Evolutionary conservation across 192 early-diverging fungal genomes (phyloP), one percentile per base, ranked within the genome.

Genomic region (Coemansia sp.): DNA sequence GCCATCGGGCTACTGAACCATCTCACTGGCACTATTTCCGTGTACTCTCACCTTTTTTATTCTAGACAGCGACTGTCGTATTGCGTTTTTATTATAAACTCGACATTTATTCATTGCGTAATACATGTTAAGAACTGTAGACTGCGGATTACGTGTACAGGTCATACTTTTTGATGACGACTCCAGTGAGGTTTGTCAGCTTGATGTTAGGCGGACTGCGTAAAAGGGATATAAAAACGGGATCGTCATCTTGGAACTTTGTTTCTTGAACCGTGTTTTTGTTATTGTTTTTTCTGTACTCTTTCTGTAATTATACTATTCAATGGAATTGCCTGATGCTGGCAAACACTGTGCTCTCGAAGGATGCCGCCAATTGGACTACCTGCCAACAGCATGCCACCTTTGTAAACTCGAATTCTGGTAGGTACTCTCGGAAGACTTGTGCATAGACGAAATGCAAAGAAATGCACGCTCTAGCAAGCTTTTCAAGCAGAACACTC

Each of bases 311-410:
- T 63, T 46, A 33, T 40, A 49, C 33, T 46, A 47, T 21, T 45
- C 23, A 22, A 90, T 91, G 89, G 89, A 88, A 60, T 65, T 91
- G 22, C 86, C 84, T n/a, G 76, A 86, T 37, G 60, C 87, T 49
- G 89, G 89, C 53, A 75, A 82, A 45, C 82, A 87, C 41, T 91
- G 89, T 62, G 73, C 82, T 1, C 62, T 81, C n/a, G n/a, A 62
- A 17, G 59, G 55, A 12, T 91, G 89, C 57, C 66, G 69, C 27
- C 81, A 81, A 44, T 75, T 90, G 43, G 83, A 85, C 64, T 85
- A 71, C 62, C 53, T 85, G 47, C 81, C 81, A 1, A 66, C 80
- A 37, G 57, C 54, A 19, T 85, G 83, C 56, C 64, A 67, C 8
- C 75, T 67, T 53, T 85, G 83, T 57, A 50, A 40, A 15, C 45